These are phyloP conservation scores for Tylopilus intermedius DNA, from an alignment of 768 basidiomycete species.

Conservation along the genomic window DNA sequence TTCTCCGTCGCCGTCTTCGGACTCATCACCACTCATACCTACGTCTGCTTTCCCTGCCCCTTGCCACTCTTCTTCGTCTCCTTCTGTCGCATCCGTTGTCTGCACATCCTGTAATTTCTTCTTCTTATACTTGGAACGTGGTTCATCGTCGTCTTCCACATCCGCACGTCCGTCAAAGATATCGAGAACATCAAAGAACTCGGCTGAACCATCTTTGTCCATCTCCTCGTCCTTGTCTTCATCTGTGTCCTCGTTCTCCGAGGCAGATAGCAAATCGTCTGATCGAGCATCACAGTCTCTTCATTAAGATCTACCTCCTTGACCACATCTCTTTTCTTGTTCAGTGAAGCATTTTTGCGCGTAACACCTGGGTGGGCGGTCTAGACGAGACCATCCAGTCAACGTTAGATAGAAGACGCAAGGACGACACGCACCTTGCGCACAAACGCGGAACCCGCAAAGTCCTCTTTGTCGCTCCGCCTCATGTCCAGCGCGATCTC, in stretches of 20 bases:
- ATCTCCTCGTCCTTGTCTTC: conserved; percentile 43
- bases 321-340: conserved; percentile 27
- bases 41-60: conserved; percentile 19
- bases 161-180: conserved; percentile 61
- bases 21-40: conserved; percentile 35
- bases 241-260: conserved; percentile 31
- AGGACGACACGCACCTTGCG: conserved; percentile 9
- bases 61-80: conserved; percentile 30
- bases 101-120: conserved; percentile 25
- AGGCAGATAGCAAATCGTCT: conserved; percentile 15
- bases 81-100: conserved; percentile 51
- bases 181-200: conserved; percentile 62
- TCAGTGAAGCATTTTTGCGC: conserved; percentile 20
- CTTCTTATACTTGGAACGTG: conserved; percentile 10
- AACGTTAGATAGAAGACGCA: neutral
- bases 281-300: conserved; percentile 40
- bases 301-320: conserved; percentile 67
- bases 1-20: conserved; percentile 32
- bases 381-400: conserved; percentile 7
- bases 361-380: conserved; percentile 17
- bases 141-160: conserved; percentile 11
- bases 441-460: conserved; percentile 53
- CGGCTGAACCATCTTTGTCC: conserved; percentile 45
- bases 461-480: conserved; percentile 67
- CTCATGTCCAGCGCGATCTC: conserved; percentile 52